Base-by-base conservation (phyloP, 371 early-diverging fungal genomes). In the Thermomucor indicae-seudaticae region DNA sequence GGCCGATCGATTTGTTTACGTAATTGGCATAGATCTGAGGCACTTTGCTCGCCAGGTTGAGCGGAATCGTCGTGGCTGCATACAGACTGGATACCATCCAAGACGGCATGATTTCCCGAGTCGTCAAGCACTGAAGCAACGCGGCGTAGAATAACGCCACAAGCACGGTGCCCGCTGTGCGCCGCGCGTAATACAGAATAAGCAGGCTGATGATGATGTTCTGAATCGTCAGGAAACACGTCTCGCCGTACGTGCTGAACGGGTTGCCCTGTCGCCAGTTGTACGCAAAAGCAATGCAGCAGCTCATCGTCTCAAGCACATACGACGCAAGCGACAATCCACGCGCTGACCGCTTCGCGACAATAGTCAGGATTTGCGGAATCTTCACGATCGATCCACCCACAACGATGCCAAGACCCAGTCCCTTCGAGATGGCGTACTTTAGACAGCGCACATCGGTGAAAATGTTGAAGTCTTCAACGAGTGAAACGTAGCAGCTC, bases 191-290 rank as follows among this genome's bases (percentile, higher is more conserved):
- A 46, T 57, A 49, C 23, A 80, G 65, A 52, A 94, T 87, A 51
- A 92, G 69, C 19, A 81, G 53, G 30, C 89, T 61, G 58, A 95
- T 90, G 29, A 84, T 49, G 45, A 86, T 52, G 70, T 95, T 93
- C 62, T 94, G 93, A 7, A 82, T 43, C 7, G 84, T 80, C 48
- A 96, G 80, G 43, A 87, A 87, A 57, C 82, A 58, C 17, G 81
- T 80, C 70, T 96, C 96, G 37, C 96, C 96, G 66, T 86, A 98
- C 4, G 97, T 96, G 30, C 89, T 89, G 58, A 96, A 93, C 25
- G 97, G 91, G 58, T 95, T 87, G 24, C 70, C 67, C 23, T 82
- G 65, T 25, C 96, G 81, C 24, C 78, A 51, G 67, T 95, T 95
- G 77, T 95, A 98, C 19, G 89, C 84, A 14, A 95, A 64, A 1